Evolutionary conservation across 2,329 filamentous ascomycete genomes (phyloP).

Genomic region (Penicillium sp.): DNA sequence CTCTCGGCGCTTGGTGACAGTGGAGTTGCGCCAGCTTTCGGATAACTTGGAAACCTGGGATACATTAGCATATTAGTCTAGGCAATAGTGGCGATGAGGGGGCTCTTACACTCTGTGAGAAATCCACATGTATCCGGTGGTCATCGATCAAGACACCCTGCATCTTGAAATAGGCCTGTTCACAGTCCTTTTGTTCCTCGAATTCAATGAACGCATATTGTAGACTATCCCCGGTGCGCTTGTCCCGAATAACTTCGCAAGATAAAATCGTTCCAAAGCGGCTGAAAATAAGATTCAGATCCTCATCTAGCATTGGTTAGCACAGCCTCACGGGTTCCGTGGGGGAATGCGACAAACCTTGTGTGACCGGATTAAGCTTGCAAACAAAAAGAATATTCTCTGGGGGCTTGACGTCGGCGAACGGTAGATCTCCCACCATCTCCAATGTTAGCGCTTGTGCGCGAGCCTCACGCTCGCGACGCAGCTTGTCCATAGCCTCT

Average conservation of each 20-base stretch:
- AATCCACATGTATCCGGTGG: conserved; percentile 95
- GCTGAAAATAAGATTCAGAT: conserved; percentile 92
- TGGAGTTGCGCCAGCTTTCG: conserved; percentile 81
- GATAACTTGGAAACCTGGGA: conserved; percentile 68
- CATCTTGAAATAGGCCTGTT: conserved; percentile 98
- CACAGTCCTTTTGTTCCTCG: conserved; percentile 86
- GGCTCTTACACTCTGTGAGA: conserved; percentile 81
- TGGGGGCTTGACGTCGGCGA: conserved; percentile 94
- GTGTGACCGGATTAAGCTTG: conserved; percentile 95
- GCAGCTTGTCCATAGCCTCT: conserved; percentile 72
- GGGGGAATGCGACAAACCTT: conserved; percentile 46
- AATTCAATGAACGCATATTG: conserved; percentile 99
- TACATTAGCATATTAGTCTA: conserved; percentile 14
- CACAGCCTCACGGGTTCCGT: not conserved
- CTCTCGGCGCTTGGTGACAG: conserved; percentile 72
- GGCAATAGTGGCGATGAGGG: not conserved
- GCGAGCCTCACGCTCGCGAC: conserved; percentile 84
- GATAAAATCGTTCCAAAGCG: conserved; percentile 93
- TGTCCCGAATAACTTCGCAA: conserved; percentile 93
- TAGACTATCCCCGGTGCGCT: conserved; percentile 87
- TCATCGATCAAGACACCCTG: conserved; percentile 96
- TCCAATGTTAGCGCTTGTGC: conserved; percentile 93
- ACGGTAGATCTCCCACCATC: conserved; percentile 96
- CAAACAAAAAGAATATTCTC: conserved; percentile 98
- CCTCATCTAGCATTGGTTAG: conserved; percentile 61